These are phyloP conservation scores for Clitocybe nebularis DNA, from an alignment of 1,284 basidiomycete species.

Conservation along the genomic window DNA sequence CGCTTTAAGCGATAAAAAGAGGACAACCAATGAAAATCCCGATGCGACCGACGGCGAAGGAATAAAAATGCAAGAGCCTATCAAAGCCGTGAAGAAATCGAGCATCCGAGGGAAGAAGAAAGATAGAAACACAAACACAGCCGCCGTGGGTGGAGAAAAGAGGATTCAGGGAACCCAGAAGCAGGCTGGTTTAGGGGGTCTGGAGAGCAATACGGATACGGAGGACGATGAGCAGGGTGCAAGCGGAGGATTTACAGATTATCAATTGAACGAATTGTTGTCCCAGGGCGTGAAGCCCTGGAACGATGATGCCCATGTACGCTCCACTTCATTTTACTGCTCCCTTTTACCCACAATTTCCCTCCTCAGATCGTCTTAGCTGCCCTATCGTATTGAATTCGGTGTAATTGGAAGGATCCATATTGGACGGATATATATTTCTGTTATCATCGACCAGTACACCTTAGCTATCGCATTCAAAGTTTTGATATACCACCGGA, in stretches of 20 bases:
- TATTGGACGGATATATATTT: not conserved
- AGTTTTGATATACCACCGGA: no score
- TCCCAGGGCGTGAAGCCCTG: conserved; percentile 41
- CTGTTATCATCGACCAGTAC: no score
- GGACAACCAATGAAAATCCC: no score
- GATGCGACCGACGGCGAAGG: conserved; percentile 10
- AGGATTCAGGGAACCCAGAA: no score
- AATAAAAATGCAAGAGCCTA: not conserved
- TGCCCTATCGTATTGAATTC: not conserved
- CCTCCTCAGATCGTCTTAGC: not conserved
- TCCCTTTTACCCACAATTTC: not conserved
- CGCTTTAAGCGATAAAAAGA: no score
- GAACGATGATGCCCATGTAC: conserved; percentile 40
- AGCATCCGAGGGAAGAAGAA: not conserved
- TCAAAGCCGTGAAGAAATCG: not conserved
- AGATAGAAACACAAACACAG: not conserved
- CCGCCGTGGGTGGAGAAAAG: not conserved
- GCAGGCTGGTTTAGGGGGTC: no score
- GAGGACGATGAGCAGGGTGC: conserved; percentile 17
- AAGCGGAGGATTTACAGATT: conserved; percentile 33
- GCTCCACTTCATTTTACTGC: conserved; percentile 10
- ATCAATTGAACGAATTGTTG: conserved; percentile 32
- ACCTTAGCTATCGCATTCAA: no score
- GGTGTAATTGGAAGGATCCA: not conserved
- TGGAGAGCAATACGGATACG: not conserved